A percentile compares a stretch with the other conserved stretches of the same genome.
phyloP scores from a whole-genome alignment of 768 basidiomycete species.

The Phaeolepiota aurea region DNA sequence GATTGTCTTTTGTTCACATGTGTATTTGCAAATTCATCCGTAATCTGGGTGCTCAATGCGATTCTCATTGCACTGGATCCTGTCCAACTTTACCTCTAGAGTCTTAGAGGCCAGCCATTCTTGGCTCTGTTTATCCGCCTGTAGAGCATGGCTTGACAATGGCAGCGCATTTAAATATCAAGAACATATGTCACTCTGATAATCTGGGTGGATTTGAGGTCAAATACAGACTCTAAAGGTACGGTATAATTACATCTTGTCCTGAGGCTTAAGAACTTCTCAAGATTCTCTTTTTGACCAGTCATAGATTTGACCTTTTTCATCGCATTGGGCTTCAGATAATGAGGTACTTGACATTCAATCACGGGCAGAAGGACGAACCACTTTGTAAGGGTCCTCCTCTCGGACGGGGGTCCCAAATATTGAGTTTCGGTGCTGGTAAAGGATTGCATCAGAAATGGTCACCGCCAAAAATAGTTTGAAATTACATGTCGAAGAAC shows the following conservation, averaged over 20 bases:
- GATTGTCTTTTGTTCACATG: slow-evolving; percentile 82
- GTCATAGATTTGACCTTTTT: slow-evolving; percentile 42
- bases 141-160: neutral
- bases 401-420: neutral
- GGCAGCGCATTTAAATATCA: neutral
- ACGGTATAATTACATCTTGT: slow-evolving; percentile 52
- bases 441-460: slow-evolving; percentile 22
- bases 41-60: slow-evolving; percentile 46
- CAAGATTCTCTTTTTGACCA: slow-evolving; percentile 55
- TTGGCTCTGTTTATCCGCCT: slow-evolving; percentile 74
- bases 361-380: neutral
- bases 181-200: slow-evolving; percentile 54
- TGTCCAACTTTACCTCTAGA: slow-evolving; percentile 49
- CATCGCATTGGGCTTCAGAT: neutral
- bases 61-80: no score
- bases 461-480: slow-evolving; percentile 19
- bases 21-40: slow-evolving; percentile 55
- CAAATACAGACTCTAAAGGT: slow-evolving; percentile 3
- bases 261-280: slow-evolving; percentile 61
- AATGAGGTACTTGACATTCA: neutral
- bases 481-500: slow-evolving; percentile 68
- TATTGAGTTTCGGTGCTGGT: neutral
- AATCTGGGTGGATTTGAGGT: slow-evolving; percentile 11
- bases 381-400: neutral
- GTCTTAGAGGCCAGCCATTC: slow-evolving; percentile 68